These are phyloP conservation scores for Mycosphaerella sp. DNA, from an alignment of 2,329 filamentous ascomycete species.

Conservation along the genomic window DNA sequence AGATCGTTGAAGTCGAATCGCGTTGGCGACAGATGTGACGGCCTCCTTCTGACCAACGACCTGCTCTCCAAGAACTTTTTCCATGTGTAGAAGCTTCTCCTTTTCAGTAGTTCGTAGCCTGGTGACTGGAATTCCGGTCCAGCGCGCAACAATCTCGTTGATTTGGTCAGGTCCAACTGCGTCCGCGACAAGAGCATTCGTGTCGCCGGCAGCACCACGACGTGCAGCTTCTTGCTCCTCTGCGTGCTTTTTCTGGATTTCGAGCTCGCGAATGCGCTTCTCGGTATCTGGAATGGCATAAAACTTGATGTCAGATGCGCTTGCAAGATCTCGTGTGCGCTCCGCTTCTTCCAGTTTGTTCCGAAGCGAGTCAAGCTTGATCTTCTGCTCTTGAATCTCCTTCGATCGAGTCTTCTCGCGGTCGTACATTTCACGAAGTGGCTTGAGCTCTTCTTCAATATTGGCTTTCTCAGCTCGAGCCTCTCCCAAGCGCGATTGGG, in stretches of 20 bases:
- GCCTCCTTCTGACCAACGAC: constrained; percentile 95
- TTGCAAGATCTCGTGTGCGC: constrained; percentile 73
- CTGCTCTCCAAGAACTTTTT: constrained; percentile 71
- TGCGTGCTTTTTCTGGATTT: constrained; percentile 70
- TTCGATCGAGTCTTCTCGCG: constrained; percentile 71
- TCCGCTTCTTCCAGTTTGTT: constrained; percentile 93
- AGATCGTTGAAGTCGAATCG: constrained; percentile 89
- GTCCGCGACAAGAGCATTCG: constrained; percentile 69
- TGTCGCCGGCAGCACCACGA: constrained; percentile 53
- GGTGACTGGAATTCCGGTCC: constrained; percentile 98
- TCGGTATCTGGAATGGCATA: constrained; percentile 95
- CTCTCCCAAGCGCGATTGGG: constrained; percentile 70
- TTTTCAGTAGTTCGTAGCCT: constrained; percentile 92
- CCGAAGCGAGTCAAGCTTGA: constrained; percentile 86
- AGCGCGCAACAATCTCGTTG: constrained; percentile 94
- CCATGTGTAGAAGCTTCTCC: constrained; percentile 98
- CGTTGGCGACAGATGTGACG: constrained; percentile 86
- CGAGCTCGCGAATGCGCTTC: constrained; percentile 69
- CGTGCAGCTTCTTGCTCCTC: constrained; percentile 59
- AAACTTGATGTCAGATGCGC: constrained; percentile 90
- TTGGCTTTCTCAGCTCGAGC: constrained; percentile 90
- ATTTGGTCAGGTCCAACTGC: constrained; percentile 96
- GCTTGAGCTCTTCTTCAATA: constrained; percentile 84
- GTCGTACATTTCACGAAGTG: constrained; percentile 91
- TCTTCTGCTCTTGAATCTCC: constrained; percentile 61